Evolutionary conservation across 371 early-diverging fungal genomes (phyloP).

Genomic region (Mycotypha africana): DNA sequence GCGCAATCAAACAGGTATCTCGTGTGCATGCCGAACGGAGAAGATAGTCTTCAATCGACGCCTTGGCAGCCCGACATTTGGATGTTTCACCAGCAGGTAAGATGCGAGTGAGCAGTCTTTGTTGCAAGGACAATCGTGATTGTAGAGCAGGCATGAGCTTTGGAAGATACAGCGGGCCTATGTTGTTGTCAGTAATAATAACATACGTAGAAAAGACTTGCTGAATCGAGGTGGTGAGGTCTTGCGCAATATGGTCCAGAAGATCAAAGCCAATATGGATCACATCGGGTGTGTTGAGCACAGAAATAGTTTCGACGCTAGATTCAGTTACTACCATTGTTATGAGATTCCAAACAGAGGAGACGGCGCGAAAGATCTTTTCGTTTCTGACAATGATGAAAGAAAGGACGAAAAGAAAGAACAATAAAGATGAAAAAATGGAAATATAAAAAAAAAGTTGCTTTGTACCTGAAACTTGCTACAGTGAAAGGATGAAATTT

Average conservation of each 20-base stretch:
- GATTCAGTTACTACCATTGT: too few relatives aligned
- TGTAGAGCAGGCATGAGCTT: conserved; percentile 2
- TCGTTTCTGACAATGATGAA: not conserved
- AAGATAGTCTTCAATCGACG: conserved; percentile 82
- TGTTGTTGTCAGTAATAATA: conserved; percentile 78
- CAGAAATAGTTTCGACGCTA: conserved; percentile 10
- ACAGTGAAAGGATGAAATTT: too few relatives aligned
- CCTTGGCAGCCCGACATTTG: conserved; percentile 80
- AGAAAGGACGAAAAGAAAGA: too few relatives aligned
- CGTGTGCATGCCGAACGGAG: conserved; percentile 76
- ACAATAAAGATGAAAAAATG: too few relatives aligned
- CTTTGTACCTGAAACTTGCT: too few relatives aligned
- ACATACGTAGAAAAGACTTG: conserved; percentile 73
- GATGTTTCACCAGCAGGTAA: conserved; percentile 82
- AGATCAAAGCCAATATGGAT: conserved; percentile 70
- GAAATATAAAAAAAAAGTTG: too few relatives aligned
- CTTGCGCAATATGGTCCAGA: conserved; percentile 58
- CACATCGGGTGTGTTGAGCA: conserved; percentile 15
- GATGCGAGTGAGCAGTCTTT: conserved; percentile 63
- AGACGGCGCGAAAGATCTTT: too few relatives aligned
- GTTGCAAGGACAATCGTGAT: conserved; percentile 3
- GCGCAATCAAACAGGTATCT: conserved; percentile 83
- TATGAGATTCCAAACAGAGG: too few relatives aligned
- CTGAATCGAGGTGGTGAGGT: conserved; percentile 50
- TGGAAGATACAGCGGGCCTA: conserved; percentile 60